Evolutionary conservation across 768 basidiomycete species (phyloP).

Genomic region (Filobasidium wieringae): DNA sequence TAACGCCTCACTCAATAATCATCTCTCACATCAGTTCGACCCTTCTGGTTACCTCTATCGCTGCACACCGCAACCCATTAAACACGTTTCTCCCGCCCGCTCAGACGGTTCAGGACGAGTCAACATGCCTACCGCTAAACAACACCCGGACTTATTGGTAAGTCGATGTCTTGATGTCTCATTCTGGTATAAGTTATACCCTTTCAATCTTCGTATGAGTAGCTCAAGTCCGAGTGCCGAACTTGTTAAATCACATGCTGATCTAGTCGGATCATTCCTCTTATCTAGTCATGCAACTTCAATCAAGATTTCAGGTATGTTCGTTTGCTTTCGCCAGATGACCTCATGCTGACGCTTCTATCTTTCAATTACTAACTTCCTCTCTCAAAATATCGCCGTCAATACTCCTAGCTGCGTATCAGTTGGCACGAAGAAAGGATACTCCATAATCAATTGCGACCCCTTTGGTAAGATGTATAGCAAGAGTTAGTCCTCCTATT

Average conservation of each 20-base stretch:
- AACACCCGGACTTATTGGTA: constrained; percentile 37
- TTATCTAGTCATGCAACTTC: constrained; percentile 53
- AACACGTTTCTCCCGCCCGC: too few relatives aligned
- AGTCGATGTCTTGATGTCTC: constrained; percentile 13
- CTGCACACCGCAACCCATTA: too few relatives aligned
- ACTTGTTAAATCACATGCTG: not conserved
- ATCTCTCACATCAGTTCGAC: too few relatives aligned
- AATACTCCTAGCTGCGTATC: constrained; percentile 57
- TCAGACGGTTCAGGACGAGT: too few relatives aligned
- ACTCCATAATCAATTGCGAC: constrained; percentile 94
- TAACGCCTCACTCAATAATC: too few relatives aligned
- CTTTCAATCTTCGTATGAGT: not conserved
- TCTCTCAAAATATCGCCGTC: constrained; percentile 22
- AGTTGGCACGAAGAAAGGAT: constrained; percentile 87
- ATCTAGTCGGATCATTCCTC: not conserved
- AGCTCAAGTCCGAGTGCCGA: not conserved
- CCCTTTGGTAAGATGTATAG: constrained; percentile 94
- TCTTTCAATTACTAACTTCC: too few relatives aligned
- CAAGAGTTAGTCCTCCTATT: constrained; percentile 54
- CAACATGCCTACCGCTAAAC: constrained; percentile 32
- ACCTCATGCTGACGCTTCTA: constrained; percentile 2
- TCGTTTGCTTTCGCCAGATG: too few relatives aligned
- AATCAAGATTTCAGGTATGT: constrained; percentile 92
- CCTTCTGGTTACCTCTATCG: too few relatives aligned
- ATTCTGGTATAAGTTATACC: not conserved